Evolutionary conservation across 2,329 filamentous ascomycete species (phyloP).

Genomic region (Cephalotrichum gorgonifer): DNA sequence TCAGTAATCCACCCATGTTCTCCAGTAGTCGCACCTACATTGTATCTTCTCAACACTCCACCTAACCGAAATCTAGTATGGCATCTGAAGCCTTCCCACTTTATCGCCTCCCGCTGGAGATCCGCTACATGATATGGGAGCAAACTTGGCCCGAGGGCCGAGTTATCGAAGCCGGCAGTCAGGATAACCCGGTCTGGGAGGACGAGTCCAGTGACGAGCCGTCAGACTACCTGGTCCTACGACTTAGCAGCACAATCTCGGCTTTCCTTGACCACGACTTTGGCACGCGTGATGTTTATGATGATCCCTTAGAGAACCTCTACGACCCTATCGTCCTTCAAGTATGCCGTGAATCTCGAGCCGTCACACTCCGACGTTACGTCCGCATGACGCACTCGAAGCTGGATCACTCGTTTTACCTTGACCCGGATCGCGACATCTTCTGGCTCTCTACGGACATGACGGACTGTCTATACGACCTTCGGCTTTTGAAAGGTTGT

Average conservation of each 20-base stretch:
- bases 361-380: neutral
- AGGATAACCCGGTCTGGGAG: neutral
- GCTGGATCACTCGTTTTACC: conserved; percentile 1
- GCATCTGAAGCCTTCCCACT: conserved; percentile 1
- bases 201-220: neutral
- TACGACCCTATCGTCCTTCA: conserved; percentile 1
- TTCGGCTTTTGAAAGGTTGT: neutral
- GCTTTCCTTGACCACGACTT: conserved; percentile 1
- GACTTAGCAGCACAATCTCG: neutral
- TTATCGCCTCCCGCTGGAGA: neutral
- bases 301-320: neutral
- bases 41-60: neutral
- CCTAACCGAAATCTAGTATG: neutral
- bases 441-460: conserved; percentile 1
- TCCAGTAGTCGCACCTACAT: neutral
- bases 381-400: conserved; percentile 1
- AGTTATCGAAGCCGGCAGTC: neutral
- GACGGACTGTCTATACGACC: neutral
- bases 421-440: conserved; percentile 1
- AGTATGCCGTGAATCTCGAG: conserved; percentile 1
- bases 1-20: too few species aligned
- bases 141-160: conserved; percentile 1
- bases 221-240: neutral
- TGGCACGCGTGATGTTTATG: neutral
- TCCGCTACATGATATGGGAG: neutral